These are phyloP conservation scores for Fusarium duplospermum DNA, from an alignment of 2,329 filamentous ascomycete genomes.

Conservation along the genomic window DNA sequence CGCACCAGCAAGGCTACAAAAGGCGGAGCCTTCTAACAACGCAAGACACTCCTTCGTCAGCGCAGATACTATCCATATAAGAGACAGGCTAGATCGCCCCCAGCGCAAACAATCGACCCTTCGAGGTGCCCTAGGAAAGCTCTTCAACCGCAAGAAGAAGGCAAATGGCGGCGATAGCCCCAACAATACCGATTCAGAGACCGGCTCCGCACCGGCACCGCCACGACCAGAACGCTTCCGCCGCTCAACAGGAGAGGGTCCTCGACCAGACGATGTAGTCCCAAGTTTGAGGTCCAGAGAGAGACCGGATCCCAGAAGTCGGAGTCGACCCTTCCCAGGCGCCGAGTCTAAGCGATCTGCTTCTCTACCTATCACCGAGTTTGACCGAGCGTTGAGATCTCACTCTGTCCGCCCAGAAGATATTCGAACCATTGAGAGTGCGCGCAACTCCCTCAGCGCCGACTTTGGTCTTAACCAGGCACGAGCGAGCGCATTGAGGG, in stretches of 20 bases:
- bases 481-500: slow-evolving; percentile 42
- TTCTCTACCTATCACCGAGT: slow-evolving; percentile 71
- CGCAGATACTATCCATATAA: slow-evolving; percentile 40
- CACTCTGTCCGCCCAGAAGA: slow-evolving; percentile 70
- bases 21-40: slow-evolving; percentile 52
- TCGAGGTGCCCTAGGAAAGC: slow-evolving; percentile 64
- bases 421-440: slow-evolving; percentile 64
- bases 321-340: slow-evolving; percentile 51
- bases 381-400: slow-evolving; percentile 69
- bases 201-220: slow-evolving; percentile 37
- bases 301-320: slow-evolving; percentile 50
- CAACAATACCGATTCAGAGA: slow-evolving; percentile 39
- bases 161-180: slow-evolving; percentile 30
- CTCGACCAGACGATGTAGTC: slow-evolving; percentile 24
- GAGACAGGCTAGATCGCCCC: slow-evolving; percentile 47
- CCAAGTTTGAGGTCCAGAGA: slow-evolving; percentile 29
- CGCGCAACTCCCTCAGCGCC: slow-evolving; percentile 63
- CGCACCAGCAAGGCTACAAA: slow-evolving; percentile 31
- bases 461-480: slow-evolving; percentile 55
- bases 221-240: slow-evolving; percentile 41
- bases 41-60: slow-evolving; percentile 62
- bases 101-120: slow-evolving; percentile 69
- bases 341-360: slow-evolving; percentile 64
- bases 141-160: slow-evolving; percentile 71
- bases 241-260: slow-evolving; percentile 29